phyloP scores from a whole-genome alignment of 2,329 filamentous ascomycete genomes.

The Lachnellula occidentalis region DNA sequence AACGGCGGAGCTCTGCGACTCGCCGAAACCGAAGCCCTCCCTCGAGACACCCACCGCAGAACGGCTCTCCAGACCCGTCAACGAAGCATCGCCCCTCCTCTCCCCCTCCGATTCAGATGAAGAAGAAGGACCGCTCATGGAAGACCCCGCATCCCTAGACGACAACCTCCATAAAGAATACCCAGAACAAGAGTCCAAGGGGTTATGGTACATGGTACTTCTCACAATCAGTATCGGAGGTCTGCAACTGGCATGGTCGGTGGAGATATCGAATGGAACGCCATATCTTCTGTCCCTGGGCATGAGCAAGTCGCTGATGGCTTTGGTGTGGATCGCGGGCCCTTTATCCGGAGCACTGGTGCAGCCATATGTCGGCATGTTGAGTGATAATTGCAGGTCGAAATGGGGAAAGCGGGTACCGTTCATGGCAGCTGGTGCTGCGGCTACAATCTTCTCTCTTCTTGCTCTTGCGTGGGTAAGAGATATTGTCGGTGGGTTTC shows the following conservation, averaged over 20 bases:
- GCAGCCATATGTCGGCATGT: constrained; percentile 76
- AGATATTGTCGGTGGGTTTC: constrained; percentile 63
- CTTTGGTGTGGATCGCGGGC: constrained; percentile 79
- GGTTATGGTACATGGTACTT: constrained; percentile 77
- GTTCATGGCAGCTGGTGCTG: constrained; percentile 68
- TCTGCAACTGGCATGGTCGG: constrained; percentile 91
- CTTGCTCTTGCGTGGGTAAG: constrained; percentile 68
- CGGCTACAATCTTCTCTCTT: constrained; percentile 61
- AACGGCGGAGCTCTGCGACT: no score
- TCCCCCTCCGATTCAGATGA: constrained; percentile 36
- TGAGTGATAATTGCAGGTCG: constrained; percentile 71
- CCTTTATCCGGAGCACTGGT: constrained; percentile 73
- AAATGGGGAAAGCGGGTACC: constrained; percentile 75
- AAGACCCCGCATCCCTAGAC: constrained; percentile 30
- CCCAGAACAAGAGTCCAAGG: constrained; percentile 60
- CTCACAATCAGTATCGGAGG: constrained; percentile 84
- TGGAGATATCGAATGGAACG: constrained; percentile 89
- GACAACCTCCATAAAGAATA: constrained; percentile 41
- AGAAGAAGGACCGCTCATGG: constrained; percentile 33
- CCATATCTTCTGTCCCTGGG: constrained; percentile 76
- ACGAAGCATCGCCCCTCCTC: constrained; percentile 46
- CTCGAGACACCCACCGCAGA: constrained; percentile 16
- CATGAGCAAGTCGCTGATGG: constrained; percentile 76
- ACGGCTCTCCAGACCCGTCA: constrained; percentile 26
- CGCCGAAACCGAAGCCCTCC: neutral